These are phyloP conservation scores for Dryadomyces quercivorus DNA, from an alignment of 2,329 filamentous ascomycete genomes.

Conservation along the genomic window DNA sequence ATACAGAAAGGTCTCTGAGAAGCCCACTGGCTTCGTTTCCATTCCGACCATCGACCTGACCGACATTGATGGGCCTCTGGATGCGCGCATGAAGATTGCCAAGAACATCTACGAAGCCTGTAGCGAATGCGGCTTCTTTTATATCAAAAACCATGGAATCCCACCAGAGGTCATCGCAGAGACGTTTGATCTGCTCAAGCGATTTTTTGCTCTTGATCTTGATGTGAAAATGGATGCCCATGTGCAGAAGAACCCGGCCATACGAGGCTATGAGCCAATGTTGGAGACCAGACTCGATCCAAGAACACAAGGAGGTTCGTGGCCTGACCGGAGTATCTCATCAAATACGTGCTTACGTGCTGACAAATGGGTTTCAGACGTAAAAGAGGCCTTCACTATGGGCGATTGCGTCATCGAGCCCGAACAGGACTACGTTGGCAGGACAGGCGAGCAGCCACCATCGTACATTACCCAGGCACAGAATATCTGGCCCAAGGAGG, in stretches of 20 bases:
- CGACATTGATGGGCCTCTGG: neutral
- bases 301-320: conserved; percentile 14
- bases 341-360: neutral
- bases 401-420: conserved; percentile 24
- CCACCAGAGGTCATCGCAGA: conserved; percentile 2
- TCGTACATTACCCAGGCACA: conserved; percentile 17
- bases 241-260: conserved; percentile 22
- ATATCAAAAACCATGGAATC: conserved; percentile 19
- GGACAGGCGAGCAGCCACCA: conserved; percentile 6
- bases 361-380: neutral
- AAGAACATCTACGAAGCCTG: conserved; percentile 9
- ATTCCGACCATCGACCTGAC: conserved; percentile 8
- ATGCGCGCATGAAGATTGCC: conserved; percentile 1
- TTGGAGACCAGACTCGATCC: conserved; percentile 20
- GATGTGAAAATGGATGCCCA: conserved; percentile 18
- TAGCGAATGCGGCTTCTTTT: conserved; percentile 18
- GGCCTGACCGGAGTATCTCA: too few species aligned
- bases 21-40: neutral
- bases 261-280: conserved; percentile 23
- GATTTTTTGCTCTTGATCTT: conserved; percentile 9
- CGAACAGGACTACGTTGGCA: conserved; percentile 20
- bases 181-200: conserved; percentile 4
- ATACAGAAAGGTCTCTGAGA: neutral
- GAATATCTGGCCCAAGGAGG: conserved; percentile 22
- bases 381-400: conserved; percentile 18